phyloP scores from a whole-genome alignment of 805 yeast genomes.

The Teunomyces kruisii region DNA sequence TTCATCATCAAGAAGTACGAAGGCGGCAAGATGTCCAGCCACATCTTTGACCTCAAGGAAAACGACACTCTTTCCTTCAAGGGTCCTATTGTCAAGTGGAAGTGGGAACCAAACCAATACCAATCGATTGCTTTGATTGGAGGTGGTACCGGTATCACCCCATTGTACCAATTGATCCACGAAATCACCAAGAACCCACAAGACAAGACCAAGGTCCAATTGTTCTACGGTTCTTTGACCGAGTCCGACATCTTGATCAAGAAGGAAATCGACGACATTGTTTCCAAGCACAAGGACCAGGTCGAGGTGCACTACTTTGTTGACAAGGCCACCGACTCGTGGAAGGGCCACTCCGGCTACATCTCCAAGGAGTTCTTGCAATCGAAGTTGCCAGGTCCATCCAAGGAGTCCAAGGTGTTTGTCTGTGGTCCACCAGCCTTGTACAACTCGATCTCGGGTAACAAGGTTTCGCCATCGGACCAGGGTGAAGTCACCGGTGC shows the following conservation, averaged over 20 bases:
- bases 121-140: constrained; percentile 80
- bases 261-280: constrained; percentile 70
- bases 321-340: constrained; percentile 53
- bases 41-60: constrained; percentile 65
- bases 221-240: constrained; percentile 78
- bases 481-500: constrained; percentile 95
- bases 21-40: constrained; percentile 79
- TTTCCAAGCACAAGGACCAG: constrained; percentile 70
- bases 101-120: constrained; percentile 84
- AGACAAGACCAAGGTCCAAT: constrained; percentile 85
- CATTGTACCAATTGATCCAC: constrained; percentile 83
- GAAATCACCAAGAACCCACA: constrained; percentile 74
- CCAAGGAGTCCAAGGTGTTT: constrained; percentile 62
- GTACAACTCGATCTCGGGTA: constrained; percentile 84
- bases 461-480: constrained; percentile 79
- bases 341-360: constrained; percentile 69
- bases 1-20: constrained; percentile 83
- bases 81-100: constrained; percentile 92
- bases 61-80: constrained; percentile 86
- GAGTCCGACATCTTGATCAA: constrained; percentile 79
- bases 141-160: constrained; percentile 97
- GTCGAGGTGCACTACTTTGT: constrained; percentile 77
- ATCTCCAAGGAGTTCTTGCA: constrained; percentile 73
- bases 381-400: constrained; percentile 61
- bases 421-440: constrained; percentile 96